Percentiles rank a stretch among this genome's conserved stretches.
phyloP scores from a whole-genome alignment of 208 protist species.

The Herpetomonas samuelpessoai region DNA sequence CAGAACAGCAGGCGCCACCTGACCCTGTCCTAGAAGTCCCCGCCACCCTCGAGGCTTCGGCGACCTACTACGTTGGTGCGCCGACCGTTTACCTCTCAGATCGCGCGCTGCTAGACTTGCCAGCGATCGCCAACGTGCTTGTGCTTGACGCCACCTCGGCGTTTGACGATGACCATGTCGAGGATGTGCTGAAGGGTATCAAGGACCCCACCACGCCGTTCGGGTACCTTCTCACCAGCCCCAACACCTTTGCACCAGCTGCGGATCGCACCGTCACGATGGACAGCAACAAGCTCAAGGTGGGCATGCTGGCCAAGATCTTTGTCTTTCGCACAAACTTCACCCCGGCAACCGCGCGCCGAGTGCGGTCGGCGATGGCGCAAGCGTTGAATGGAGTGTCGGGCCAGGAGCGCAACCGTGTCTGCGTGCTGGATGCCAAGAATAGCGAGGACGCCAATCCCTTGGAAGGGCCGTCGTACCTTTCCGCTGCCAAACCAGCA shows the following conservation, averaged over 20 bases:
- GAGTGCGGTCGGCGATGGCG: constrained; percentile 14
- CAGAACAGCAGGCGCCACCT: neutral
- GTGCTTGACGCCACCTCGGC: constrained; percentile 24
- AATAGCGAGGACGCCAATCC: neutral
- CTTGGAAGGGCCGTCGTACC: neutral
- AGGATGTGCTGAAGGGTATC: constrained; percentile 9
- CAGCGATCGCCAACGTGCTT: constrained; percentile 34
- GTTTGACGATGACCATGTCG: constrained; percentile 10
- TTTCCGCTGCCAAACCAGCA: no score
- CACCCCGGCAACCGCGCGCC: constrained; percentile 5
- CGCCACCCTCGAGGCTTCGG: constrained; percentile 2
- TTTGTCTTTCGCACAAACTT: constrained; percentile 34
- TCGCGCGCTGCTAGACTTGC: constrained; percentile 22
- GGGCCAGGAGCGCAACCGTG: neutral
- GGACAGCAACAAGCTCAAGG: constrained; percentile 12
- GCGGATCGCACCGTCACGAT: constrained; percentile 2
- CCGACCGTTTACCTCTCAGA: constrained; percentile 26
- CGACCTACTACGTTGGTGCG: constrained; percentile 12
- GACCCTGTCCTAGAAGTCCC: constrained; percentile 1
- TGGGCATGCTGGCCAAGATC: constrained; percentile 21
- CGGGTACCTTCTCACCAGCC: constrained; percentile 23
- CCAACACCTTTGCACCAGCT: constrained; percentile 25
- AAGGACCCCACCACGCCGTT: constrained; percentile 11
- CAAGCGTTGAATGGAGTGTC: constrained; percentile 16
- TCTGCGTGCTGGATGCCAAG: neutral